phyloP scores from a whole-genome alignment of 257 asterid species.

The Fraxinus pennsylvanica region DNA sequence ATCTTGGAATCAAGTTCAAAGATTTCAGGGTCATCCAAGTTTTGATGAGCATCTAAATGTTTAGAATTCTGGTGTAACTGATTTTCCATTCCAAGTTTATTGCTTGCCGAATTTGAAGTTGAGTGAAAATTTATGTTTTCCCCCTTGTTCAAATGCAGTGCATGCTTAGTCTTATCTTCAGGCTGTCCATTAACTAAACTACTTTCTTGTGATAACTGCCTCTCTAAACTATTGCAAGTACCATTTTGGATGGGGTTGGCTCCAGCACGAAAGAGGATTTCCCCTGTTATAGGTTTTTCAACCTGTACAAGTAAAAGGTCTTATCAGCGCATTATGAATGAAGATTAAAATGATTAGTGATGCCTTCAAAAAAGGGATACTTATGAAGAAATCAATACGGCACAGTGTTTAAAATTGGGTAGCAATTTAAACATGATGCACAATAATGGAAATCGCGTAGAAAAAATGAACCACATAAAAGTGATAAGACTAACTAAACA shows the following conservation, averaged over 20 bases:
- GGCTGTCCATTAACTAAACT: conserved; percentile 37
- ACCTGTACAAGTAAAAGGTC: conserved; percentile 44
- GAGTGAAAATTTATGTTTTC: conserved; percentile 37
- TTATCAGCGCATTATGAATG: conserved; percentile 9
- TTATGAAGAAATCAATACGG: conserved; percentile 7
- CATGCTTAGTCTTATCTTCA: conserved; percentile 38
- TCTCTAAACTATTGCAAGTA: conserved; percentile 37
- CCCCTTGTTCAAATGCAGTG: conserved; percentile 35
- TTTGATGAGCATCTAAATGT: conserved; percentile 40
- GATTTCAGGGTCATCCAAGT: conserved; percentile 36
- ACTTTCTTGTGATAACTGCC: conserved; percentile 36
- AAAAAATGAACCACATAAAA: conserved; percentile 11
- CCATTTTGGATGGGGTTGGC: conserved; percentile 39
- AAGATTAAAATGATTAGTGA: background rate
- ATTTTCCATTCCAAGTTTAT: conserved; percentile 43
- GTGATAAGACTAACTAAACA: conserved; percentile 7
- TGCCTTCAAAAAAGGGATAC: conserved; percentile 14
- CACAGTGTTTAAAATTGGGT: background rate
- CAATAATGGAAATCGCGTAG: background rate
- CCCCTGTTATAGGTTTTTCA: conserved; percentile 44
- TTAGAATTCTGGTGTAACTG: conserved; percentile 34
- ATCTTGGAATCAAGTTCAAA: conserved; percentile 37
- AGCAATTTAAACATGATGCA: background rate
- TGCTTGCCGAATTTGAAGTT: conserved; percentile 37
- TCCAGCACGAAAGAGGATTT: conserved; percentile 35